A percentile compares a stretch with the other conserved stretches of the same genome.
Conservation (phyloP, 2,329 filamentous ascomycete species). For the Sphaerulina populicola region DNA sequence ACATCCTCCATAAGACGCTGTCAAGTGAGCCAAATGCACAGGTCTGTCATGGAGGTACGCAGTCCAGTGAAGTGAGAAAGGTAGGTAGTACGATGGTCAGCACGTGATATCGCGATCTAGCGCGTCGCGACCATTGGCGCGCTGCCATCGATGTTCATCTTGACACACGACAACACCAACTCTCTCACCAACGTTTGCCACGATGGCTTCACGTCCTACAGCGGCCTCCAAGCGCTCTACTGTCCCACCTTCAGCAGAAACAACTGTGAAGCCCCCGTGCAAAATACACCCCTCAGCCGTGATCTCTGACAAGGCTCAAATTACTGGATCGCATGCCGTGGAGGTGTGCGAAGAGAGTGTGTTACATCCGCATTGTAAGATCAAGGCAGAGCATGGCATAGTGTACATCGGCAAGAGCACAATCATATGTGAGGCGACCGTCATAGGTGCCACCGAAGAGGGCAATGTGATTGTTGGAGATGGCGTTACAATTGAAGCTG, state of each 20-base stretch:
- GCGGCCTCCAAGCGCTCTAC: constrained; percentile 7
- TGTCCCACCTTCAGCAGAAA: constrained; percentile 7
- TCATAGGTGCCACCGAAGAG: constrained; percentile 29
- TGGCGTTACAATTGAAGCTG: constrained; percentile 40
- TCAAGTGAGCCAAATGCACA: no score
- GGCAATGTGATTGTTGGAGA: constrained; percentile 34
- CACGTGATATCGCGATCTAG: background rate
- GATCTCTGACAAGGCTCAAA: constrained; percentile 41
- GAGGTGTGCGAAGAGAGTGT: constrained; percentile 68
- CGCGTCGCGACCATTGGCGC: background rate
- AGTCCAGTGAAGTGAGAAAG: no score
- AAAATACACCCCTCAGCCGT: constrained; percentile 42
- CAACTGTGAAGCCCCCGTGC: constrained; percentile 30
- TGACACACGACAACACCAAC: background rate
- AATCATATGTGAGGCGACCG: constrained; percentile 63
- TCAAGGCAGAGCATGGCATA: constrained; percentile 37
- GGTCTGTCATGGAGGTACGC: no score
- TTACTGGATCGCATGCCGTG: constrained; percentile 67
- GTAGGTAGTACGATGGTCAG: background rate
- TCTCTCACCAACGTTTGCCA: background rate
- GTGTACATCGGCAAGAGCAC: constrained; percentile 47
- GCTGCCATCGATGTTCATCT: background rate
- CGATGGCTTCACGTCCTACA: constrained; percentile 16
- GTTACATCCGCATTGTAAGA: constrained; percentile 70
- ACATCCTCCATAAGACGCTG: no score